phyloP scores from a whole-genome alignment of 148 eudicot species.

The Rhododendron simsii region DNA sequence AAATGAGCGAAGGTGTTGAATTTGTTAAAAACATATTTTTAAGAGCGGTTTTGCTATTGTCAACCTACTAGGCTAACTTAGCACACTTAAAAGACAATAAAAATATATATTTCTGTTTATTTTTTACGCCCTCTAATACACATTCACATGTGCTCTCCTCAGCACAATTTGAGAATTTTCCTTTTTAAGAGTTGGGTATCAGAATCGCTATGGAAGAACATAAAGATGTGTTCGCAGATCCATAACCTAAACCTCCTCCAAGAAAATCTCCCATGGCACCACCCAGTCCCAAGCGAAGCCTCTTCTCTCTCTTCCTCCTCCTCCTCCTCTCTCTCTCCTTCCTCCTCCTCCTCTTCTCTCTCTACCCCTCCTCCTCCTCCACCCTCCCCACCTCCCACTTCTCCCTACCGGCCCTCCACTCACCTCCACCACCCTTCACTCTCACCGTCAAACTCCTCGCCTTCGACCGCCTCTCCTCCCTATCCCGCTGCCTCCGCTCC shows the following conservation, averaged over 20 bases:
- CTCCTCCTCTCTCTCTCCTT: constrained; percentile 24
- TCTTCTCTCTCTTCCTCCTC: constrained; percentile 26
- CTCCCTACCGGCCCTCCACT: constrained; percentile 10
- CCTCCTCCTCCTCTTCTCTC: constrained; percentile 36
- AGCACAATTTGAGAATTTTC: no score
- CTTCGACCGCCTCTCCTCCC: constrained; percentile 68
- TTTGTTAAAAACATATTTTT: no score
- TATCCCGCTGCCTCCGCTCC: constrained; percentile 79
- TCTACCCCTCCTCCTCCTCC: constrained; percentile 22
- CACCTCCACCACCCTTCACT: constrained; percentile 32
- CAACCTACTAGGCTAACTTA: no score
- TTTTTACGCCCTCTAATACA: no score
- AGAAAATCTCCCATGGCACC: constrained; percentile 5
- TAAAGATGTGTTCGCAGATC: neutral
- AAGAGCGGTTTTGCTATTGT: no score
- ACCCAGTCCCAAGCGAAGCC: constrained; percentile 13
- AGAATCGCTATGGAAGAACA: no score
- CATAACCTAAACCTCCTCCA: neutral
- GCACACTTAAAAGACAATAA: no score
- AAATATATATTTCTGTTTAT: no score
- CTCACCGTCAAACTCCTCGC: constrained; percentile 80
- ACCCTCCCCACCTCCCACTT: constrained; percentile 13
- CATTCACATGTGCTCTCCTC: no score
- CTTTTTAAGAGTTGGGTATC: no score
- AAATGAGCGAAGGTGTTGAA: no score